Base-by-base conservation (phyloP, 352 stramenopile species). In the Phytophthora idaei region DNA sequence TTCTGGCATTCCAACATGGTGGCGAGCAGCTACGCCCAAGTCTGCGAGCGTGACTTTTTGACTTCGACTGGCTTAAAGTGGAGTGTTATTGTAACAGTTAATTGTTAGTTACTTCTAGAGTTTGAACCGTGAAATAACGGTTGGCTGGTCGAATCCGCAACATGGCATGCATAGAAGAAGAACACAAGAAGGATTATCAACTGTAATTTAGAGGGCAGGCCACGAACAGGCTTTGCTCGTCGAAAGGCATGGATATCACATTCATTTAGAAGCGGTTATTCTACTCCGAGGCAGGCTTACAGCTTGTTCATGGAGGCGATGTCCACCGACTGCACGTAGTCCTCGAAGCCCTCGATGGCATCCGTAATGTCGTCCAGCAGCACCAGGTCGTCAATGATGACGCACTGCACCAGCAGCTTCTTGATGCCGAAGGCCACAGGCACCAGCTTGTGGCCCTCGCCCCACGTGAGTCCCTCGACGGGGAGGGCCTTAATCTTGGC, bases 261-360 rank as follows among this genome's bases (percentile, higher is more conserved):
- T 49, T 63, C 10, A 53, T 31, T 63, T 56, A 31, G 8, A 44
- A n/a, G 39, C 2, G 21, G 39, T 55, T 63, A 46, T 11, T 31
- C 8, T 42, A 37, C 10, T 10, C 11, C 25, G 21, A 5, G 46
- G 25, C 36, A 45, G 12, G 42, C 67, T 90, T 91, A 93, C 25
- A 93, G 73, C 76, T 93, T 93, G 82, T 93, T 94, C 87, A 96
- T 95, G 49, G 85, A 91, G n/a, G 83, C 81, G 2, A 96, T 67
- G 51, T 95, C 86, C 31, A 96, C 89, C 53, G 72, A 88, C 75
- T 96, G 89, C 49, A 96, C 86, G 41, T 90, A 82, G 67, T 95
- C 88, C 67, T 95, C 89, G 65, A 95, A 87, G 54, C 74, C 42
- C 59, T 90, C 81, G 31, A 96, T 96, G 48, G 74, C 69, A 9